These are phyloP conservation scores for Skeletonema tropicum DNA, from an alignment of 108 stramenopile genomes.

Conservation along the genomic window DNA sequence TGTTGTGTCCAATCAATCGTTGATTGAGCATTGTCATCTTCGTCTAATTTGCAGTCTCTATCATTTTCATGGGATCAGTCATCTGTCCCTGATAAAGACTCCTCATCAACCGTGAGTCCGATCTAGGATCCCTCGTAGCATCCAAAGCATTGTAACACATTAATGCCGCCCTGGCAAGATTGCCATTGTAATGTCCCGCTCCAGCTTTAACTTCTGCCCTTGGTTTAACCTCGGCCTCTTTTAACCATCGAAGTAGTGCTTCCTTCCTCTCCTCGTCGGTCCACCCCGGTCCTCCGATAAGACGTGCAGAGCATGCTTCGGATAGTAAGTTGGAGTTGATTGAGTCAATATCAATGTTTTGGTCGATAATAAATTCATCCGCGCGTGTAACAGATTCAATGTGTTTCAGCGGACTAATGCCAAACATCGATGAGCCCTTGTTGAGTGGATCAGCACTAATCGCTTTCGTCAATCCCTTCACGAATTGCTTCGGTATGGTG, in stretches of 20 bases:
- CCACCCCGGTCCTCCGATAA: constrained; percentile 62
- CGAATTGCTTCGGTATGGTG: constrained; percentile 60
- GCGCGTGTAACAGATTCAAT: constrained; percentile 54
- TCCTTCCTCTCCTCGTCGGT: constrained; percentile 66
- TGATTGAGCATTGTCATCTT: constrained; percentile 7
- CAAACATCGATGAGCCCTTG: constrained; percentile 63
- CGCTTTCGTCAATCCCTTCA: constrained; percentile 59
- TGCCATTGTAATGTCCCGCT: constrained; percentile 67
- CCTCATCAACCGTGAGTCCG: constrained; percentile 57
- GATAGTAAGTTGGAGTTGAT: constrained; percentile 38
- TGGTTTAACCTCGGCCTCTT: constrained; percentile 53
- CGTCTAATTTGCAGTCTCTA: neutral
- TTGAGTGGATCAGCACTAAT: constrained; percentile 53
- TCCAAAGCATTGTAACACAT: constrained; percentile 72
- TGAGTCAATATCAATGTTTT: constrained; percentile 59
- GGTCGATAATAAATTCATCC: constrained; percentile 70
- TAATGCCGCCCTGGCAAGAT: constrained; percentile 70
- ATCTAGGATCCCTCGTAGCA: constrained; percentile 57
- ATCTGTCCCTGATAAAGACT: constrained; percentile 52
- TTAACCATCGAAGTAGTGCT: constrained; percentile 63
- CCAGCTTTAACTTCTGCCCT: constrained; percentile 11
- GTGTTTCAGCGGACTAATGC: constrained; percentile 64
- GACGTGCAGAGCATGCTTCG: constrained; percentile 77
- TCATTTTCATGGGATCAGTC: neutral
- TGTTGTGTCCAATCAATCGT: constrained; percentile 3